Base-by-base conservation (phyloP, 768 basidiomycete genomes). In the Trametes coccinea region DNA sequence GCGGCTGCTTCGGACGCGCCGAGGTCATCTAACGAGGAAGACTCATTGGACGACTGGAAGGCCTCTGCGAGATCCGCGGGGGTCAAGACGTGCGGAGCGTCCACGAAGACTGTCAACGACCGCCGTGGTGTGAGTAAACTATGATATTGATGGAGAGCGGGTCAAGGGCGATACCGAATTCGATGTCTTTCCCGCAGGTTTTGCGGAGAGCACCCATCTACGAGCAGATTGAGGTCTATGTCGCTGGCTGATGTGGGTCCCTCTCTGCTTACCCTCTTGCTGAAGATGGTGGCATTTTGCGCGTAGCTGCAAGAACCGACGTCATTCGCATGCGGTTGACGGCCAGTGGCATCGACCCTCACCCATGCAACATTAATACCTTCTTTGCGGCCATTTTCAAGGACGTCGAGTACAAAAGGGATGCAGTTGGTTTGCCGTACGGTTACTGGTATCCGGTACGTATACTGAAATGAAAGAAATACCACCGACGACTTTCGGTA, bases 141-240 rank as follows among this genome's bases (percentile, higher is more conserved):
- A n/a, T n/a, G n/a, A n/a, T n/a, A n/a, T n/a, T n/a, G n/a, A n/a
- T n/a, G n/a, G n/a, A n/a, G n/a, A 37, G 47, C 13, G 34, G 41
- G 16, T 2, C 29, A 39, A 39, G 34, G 43, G 13, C 4, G 48
- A 4, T 56, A 88, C 90, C 86, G 56, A 91, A 77, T 64, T 92
- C 88, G 43, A 90, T 71, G 55, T 80, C 79, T 64, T 86, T 85
- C 59, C 77, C 83, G 64, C 84, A 84, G 60, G 87, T 80, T 72
- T 89, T 91, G 53, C 89, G 80, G 30, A 92, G 76, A 2, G 89
- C 90, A 17, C 87, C 88, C 47, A 91, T 76, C 89, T 92, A 22
- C 22, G 22, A 22, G n/a, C n/a, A 44, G 29, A 3, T 6, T 16
- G 5, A n/a, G 8, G 13, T 17, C 2, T 43, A 8, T 7, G 5